Percentiles rank a stretch among this genome's conserved stretches.
phyloP scores from a whole-genome alignment of 805 yeast genomes.

The Metschnikowia baotianmanensis region DNA sequence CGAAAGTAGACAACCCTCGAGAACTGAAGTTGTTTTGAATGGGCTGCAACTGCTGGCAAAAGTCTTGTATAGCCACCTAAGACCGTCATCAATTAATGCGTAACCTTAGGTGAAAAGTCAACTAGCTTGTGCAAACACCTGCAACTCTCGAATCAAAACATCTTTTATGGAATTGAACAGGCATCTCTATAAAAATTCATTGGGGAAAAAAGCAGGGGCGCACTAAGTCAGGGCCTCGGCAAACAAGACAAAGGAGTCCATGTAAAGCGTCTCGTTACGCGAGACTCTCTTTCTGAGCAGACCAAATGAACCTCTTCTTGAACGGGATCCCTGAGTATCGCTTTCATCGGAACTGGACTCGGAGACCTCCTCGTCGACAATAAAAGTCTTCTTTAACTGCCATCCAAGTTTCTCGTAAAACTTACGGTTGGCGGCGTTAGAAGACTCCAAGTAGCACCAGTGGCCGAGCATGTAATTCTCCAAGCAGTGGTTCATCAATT shows the following conservation, averaged over 20 bases:
- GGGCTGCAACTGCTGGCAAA: no score
- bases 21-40: no score
- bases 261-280: slow-evolving; percentile 14
- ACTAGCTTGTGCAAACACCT: slow-evolving; percentile 15
- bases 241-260: slow-evolving; percentile 20
- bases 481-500: slow-evolving; percentile 48
- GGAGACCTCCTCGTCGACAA: slow-evolving; percentile 24
- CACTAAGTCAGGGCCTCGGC: slow-evolving; percentile 3
- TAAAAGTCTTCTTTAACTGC: slow-evolving; percentile 30
- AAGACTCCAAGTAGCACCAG: slow-evolving; percentile 52
- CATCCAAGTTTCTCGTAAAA: slow-evolving; percentile 58
- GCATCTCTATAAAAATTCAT: background rate
- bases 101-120: slow-evolving; percentile 12
- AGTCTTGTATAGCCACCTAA: slow-evolving; percentile 16
- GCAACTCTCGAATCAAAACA: slow-evolving; percentile 4
- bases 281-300: slow-evolving; percentile 3
- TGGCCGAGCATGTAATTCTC: slow-evolving; percentile 41
- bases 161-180: no score
- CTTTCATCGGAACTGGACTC: slow-evolving; percentile 19
- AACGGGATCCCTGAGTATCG: slow-evolving; percentile 10
- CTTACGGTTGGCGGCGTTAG: slow-evolving; percentile 51
- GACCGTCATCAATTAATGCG: slow-evolving; percentile 1
- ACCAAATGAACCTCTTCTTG: slow-evolving; percentile 15
- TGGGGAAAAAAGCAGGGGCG: background rate
- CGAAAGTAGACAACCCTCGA: no score